These are phyloP conservation scores for Tricholoma hemisulphureum DNA, from an alignment of 768 basidiomycete species.

Conservation along the genomic window DNA sequence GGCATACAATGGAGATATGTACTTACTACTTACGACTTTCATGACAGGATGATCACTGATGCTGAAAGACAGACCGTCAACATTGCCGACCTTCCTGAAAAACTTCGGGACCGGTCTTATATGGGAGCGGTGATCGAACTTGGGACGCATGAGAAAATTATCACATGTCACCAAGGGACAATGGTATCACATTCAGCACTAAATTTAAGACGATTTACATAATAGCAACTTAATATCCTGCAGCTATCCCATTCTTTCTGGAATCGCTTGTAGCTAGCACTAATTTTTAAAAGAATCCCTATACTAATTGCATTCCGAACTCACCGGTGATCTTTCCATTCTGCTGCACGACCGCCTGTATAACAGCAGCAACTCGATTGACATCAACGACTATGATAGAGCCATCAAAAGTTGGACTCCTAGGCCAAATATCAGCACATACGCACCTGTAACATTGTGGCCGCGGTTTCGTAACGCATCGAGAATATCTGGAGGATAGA, in stretches of 20 bases:
- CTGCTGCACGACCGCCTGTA: constrained; percentile 60
- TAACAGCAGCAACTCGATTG: constrained; percentile 69
- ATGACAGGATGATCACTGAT: too few relatives aligned
- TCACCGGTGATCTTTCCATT: constrained; percentile 64
- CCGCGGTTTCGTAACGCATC: constrained; percentile 56
- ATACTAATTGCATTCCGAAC: constrained; percentile 21
- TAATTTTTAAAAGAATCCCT: constrained; percentile 3
- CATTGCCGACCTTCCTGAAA: too few relatives aligned
- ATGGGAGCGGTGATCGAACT: too few relatives aligned
- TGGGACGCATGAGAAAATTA: too few relatives aligned
- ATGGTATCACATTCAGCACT: too few relatives aligned
- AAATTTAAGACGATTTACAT: too few relatives aligned
- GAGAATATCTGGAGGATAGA: constrained; percentile 56
- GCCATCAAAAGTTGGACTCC: background rate
- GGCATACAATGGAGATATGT: background rate
- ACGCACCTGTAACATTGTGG: constrained; percentile 68
- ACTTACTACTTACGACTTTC: too few relatives aligned
- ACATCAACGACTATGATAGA: constrained; percentile 53
- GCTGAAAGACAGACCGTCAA: too few relatives aligned
- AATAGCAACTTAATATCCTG: constrained; percentile 74
- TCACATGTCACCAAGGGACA: background rate
- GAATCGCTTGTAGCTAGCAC: constrained; percentile 81
- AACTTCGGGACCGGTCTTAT: too few relatives aligned
- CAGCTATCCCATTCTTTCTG: constrained; percentile 88
- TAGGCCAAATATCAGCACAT: background rate